Evolutionary conservation across 768 basidiomycete genomes (phyloP), one percentile per base, ranked within the genome.

Genomic region (Tylopilus sp.): DNA sequence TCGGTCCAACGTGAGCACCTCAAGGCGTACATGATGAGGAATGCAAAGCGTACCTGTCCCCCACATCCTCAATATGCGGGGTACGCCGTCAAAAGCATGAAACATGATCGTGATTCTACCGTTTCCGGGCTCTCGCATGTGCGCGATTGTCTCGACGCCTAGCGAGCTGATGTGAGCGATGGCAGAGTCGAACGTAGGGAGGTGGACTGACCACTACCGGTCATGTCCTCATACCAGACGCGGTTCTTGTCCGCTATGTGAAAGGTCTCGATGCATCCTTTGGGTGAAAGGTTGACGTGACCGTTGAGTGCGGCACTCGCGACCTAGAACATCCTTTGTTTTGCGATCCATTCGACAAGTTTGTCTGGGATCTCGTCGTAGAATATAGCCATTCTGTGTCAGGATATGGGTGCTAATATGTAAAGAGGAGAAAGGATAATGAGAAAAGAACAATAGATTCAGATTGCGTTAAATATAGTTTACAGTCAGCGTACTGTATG

Each of bases 191-290:
- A 39, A 12, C 1, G 13, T 4, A 47, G 20, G 20, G 31, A 45
- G 13, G 12, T 20, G 13, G 23, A n/a, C 75, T 38, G 52, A 83
- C 85, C 85, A 53, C 83, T 82, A 9, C 86, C 86, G 18, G 80
- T 82, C 40, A 86, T 72, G 62, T 88, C 86, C 59, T 88, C 84
- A 55, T 88, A 88, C 86, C 86, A 88, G 2, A 83, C 81, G 41
- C 66, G 70, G 38, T 72, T 78, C 18, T 75, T 65, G 50, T 13
- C 15, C 13, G 9, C 11, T 6, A 31, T 31, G 31, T 83, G 83
- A 60, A 89, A 86, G 4, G 78, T 79, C 8, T 79, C 79, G 53
- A 75, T 68, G 23, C 77, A 70, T 40, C 81, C 82, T 57, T 88
- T 88, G 0, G 86, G 84, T 0, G 83, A 86, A 22, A 88, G 63